Evolutionary conservation across 768 basidiomycete genomes (phyloP), one percentile per base, ranked within the genome.

Genomic region (Trametes elegans): DNA sequence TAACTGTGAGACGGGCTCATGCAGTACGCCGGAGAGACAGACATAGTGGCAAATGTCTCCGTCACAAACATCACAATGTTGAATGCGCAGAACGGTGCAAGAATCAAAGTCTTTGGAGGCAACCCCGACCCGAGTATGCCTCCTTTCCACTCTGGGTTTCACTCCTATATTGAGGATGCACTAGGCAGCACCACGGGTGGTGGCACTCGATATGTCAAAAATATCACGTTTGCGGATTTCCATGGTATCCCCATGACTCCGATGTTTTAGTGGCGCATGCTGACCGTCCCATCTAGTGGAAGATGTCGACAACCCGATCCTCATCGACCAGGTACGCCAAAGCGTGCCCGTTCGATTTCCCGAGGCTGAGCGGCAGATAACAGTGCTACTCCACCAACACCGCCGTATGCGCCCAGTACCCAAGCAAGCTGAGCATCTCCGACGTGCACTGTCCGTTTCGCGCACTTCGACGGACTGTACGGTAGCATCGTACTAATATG

Each of bases 101-200:
- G 77, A n/a, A 79, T 80, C 69, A 80, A 80, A 64, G 75, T 75
- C 5, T 80, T 78, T 55, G 76, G 75, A 4, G 79, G 77, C 0
- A 72, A 70, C 24, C 73, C 76, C 6, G 64, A 69, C 48, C 67
- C 76, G 2, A 62, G 71, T 53, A 68, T 49, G 62, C 59, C 18
- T 23, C 27, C 16, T 18, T 3, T 14, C 23, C 11, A 3, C 18
- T n/a, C n/a, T 28, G 3, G 24, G 29, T 3, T 9, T 21, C 6
- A 14, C 3, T 7, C 21, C n/a, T 10, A 28, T 24, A n/a, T n/a
- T 34, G 16, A n/a, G 7, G 5, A 18, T 18, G 48, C 16, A 32
- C 9, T 39, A 69, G 66, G 57, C 42, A 68, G 70, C 43, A 73
- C 72, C 2, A 60, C 70, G 8, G 78, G 78, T 21, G 78, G 78